Percentiles rank a stretch among this genome's conserved stretches.
These are phyloP conservation scores for Dothistroma pini DNA, from an alignment of 2,329 filamentous ascomycete species.

Conservation along the genomic window DNA sequence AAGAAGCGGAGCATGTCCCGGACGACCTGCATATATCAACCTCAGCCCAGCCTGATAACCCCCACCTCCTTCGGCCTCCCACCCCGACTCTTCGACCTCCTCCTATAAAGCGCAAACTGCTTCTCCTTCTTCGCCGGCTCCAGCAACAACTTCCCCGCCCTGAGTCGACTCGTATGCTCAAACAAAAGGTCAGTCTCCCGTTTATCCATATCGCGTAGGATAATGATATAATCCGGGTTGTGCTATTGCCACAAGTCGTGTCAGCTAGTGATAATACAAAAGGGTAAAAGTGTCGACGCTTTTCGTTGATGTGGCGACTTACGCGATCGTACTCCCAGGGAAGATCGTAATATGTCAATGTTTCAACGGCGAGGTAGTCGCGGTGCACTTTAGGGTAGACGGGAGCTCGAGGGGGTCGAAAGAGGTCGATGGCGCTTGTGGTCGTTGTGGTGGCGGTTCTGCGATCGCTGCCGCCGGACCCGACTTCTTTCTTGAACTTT, in stretches of 20 bases:
- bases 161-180: constrained; percentile 48
- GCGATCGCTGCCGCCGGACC: constrained; percentile 12
- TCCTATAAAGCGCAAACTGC: constrained; percentile 46
- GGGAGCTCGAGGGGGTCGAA: constrained; percentile 28
- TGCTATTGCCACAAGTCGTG: constrained; percentile 26
- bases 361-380: constrained; percentile 46
- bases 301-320: constrained; percentile 29
- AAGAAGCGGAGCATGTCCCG: too few species aligned
- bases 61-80: constrained; percentile 21
- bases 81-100: constrained; percentile 31
- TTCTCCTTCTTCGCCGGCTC: constrained; percentile 40
- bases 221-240: constrained; percentile 48
- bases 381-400: constrained; percentile 48
- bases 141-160: constrained; percentile 41
- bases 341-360: constrained; percentile 47
- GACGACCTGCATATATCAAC: background rate
- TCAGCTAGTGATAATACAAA: constrained; percentile 13
- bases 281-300: background rate
- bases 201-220: constrained; percentile 48
- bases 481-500: constrained; percentile 31
- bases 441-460: constrained; percentile 21
- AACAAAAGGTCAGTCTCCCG: constrained; percentile 49
- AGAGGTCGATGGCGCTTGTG: constrained; percentile 14
- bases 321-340: constrained; percentile 48
- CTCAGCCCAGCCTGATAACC: constrained; percentile 18